These are phyloP conservation scores for Salix caprea DNA, from an alignment of 345 rosid species.

Conservation along the genomic window DNA sequence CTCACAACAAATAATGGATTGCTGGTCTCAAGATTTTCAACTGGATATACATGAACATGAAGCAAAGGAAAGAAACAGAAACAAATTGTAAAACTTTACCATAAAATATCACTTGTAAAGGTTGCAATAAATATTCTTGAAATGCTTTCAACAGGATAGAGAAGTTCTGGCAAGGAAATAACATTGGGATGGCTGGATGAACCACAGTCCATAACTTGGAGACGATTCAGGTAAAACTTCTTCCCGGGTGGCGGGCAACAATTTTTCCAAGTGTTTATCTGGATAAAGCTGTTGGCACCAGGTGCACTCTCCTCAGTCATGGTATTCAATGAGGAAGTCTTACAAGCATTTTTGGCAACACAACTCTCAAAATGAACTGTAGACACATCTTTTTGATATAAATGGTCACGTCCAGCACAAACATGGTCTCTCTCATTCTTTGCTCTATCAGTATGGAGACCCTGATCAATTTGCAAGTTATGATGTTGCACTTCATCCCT, in stretches of 20 bases:
- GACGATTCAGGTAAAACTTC: conserved; percentile 75
- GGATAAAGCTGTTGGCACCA: conserved; percentile 3
- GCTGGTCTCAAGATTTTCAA: not conserved
- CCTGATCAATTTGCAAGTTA: conserved; percentile 4
- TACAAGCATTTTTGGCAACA: conserved; percentile 3
- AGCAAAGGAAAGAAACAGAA: not conserved
- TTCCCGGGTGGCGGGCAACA: conserved; percentile 48
- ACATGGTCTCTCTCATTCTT: conserved; percentile 7
- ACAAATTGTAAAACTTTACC: conserved; percentile 39
- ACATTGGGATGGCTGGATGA: conserved; percentile 32
- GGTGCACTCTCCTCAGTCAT: conserved; percentile 19
- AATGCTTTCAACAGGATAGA: conserved; percentile 64
- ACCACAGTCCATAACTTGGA: conserved; percentile 39
- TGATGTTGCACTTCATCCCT: conserved; percentile 17
- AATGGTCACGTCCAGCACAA: conserved; percentile 17
- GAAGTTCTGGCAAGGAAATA: conserved; percentile 73
- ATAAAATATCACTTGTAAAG: conserved; percentile 72
- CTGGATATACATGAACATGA: not conserved
- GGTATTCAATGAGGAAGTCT: conserved; percentile 2
- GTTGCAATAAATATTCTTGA: conserved; percentile 71
- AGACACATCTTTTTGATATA: conserved; percentile 16
- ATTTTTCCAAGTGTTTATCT: conserved; percentile 14
- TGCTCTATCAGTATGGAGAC: not conserved
- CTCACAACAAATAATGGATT: not conserved
- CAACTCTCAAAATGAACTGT: conserved; percentile 14